Evolutionary conservation across 2,329 filamentous ascomycete genomes (phyloP).

Genomic region (Nannizziopsis arthrosporioides): DNA sequence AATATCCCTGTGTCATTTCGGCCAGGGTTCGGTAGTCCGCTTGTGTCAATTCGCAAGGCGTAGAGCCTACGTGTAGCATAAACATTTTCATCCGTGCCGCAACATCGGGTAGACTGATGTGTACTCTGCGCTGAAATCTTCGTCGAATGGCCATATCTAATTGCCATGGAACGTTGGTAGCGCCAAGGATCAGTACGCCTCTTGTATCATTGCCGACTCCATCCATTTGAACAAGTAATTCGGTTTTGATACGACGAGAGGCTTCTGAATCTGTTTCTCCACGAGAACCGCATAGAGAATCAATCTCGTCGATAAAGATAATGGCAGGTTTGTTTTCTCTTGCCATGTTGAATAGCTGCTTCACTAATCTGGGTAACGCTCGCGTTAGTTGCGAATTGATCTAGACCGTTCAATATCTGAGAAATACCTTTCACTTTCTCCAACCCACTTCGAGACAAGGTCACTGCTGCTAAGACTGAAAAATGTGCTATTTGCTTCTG

Average conservation of each 20-base stretch:
- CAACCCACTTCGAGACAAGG: constrained; percentile 99
- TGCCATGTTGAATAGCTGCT: constrained; percentile 94
- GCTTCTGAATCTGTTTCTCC: constrained; percentile 95
- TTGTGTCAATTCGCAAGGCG: constrained; percentile 68
- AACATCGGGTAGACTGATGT: constrained; percentile 82
- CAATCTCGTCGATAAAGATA: constrained; percentile 97
- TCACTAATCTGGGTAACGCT: constrained; percentile 58
- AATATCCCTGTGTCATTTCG: constrained; percentile 81
- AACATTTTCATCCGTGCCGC: constrained; percentile 90
- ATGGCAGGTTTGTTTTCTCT: constrained; percentile 96
- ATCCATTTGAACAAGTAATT: constrained; percentile 97
- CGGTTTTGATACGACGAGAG: constrained; percentile 93
- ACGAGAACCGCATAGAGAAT: constrained; percentile 86
- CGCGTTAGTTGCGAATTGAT: not conserved
- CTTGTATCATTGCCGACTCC: constrained; percentile 93
- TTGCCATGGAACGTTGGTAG: constrained; percentile 98
- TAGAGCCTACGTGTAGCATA: constrained; percentile 84
- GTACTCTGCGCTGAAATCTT: constrained; percentile 89
- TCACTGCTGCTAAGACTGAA: constrained; percentile 98
- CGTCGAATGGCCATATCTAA: constrained; percentile 89
- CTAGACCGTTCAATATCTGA: not conserved
- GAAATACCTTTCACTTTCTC: constrained; percentile 83
- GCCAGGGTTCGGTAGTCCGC: constrained; percentile 72
- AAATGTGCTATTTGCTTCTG: constrained; percentile 96
- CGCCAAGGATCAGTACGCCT: constrained; percentile 85